Evolutionary conservation across 345 rosid genomes (phyloP).

Genomic region (Heritiera littoralis): DNA sequence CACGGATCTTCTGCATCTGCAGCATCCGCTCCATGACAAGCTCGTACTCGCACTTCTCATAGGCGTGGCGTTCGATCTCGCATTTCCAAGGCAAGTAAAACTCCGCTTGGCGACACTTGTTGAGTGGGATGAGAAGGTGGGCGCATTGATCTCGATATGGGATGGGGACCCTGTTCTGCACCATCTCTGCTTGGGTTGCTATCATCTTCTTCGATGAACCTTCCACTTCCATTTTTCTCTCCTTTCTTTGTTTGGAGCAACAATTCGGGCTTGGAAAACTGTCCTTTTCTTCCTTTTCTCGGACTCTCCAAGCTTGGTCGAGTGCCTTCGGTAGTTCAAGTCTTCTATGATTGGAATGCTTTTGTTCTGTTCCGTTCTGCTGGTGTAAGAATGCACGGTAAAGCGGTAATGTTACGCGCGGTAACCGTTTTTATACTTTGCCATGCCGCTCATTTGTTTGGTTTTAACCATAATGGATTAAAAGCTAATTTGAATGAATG

Average conservation of each 20-base stretch:
- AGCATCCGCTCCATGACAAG: slow-evolving; percentile 99
- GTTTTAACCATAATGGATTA: too few species aligned
- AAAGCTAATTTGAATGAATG: too few species aligned
- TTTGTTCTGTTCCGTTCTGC: not conserved
- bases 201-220: slow-evolving; percentile 99
- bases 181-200: slow-evolving; percentile 96
- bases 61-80: slow-evolving; percentile 86
- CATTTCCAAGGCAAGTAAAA: slow-evolving; percentile 97
- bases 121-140: slow-evolving; percentile 89
- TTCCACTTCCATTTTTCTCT: slow-evolving; percentile 58
- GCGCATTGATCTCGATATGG: slow-evolving; percentile 96
- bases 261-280: not conserved
- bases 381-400: not conserved
- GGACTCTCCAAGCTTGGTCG: slow-evolving; percentile 3
- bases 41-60: slow-evolving; percentile 98
- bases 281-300: not conserved
- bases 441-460: too few species aligned
- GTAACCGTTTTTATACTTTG: not conserved
- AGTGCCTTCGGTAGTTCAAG: too few species aligned
- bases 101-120: slow-evolving; percentile 96
- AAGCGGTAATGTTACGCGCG: not conserved
- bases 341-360: not conserved
- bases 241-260: not conserved
- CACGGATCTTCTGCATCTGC: slow-evolving; percentile 97
- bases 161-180: slow-evolving; percentile 71